phyloP scores from a whole-genome alignment of 2,329 filamentous ascomycete genomes.

The Chrysoporthe cubensis region DNA sequence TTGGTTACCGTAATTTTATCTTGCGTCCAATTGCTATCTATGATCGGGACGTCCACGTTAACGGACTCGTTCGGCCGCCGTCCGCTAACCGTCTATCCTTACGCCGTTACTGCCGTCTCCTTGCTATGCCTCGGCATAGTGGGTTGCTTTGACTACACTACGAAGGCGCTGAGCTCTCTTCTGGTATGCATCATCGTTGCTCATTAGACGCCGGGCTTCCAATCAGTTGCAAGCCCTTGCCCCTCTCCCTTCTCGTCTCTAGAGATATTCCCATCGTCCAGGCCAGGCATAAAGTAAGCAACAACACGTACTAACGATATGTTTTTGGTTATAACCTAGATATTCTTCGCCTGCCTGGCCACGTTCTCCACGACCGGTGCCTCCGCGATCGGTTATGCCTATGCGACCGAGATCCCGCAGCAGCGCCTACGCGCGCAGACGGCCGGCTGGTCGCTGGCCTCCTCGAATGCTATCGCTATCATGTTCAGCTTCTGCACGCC shows the following conservation, averaged over 20 bases:
- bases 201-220: not conserved
- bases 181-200: constrained; percentile 35
- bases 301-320: not conserved
- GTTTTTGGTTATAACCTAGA: constrained; percentile 31
- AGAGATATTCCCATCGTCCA: too few relatives aligned
- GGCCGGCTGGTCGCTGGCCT: constrained; percentile 42
- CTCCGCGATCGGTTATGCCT: constrained; percentile 48
- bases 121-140: constrained; percentile 44
- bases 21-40: constrained; percentile 46
- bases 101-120: constrained; percentile 42
- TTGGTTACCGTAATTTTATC: constrained; percentile 35
- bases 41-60: constrained; percentile 41
- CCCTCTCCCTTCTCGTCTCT: not conserved
- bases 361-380: constrained; percentile 47
- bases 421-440: constrained; percentile 46
- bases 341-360: constrained; percentile 47
- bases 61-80: constrained; percentile 43
- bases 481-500: constrained; percentile 51
- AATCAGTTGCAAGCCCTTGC: not conserved
- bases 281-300: not conserved
- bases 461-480: constrained; percentile 45
- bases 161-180: constrained; percentile 40
- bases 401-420: constrained; percentile 45
- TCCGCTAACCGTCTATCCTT: constrained; percentile 45
- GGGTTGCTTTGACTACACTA: constrained; percentile 45